Evolutionary conservation across 2,329 filamentous ascomycete genomes (phyloP), one percentile per base, ranked within the genome.

Genomic region (Aspergillus viridinutans): DNA sequence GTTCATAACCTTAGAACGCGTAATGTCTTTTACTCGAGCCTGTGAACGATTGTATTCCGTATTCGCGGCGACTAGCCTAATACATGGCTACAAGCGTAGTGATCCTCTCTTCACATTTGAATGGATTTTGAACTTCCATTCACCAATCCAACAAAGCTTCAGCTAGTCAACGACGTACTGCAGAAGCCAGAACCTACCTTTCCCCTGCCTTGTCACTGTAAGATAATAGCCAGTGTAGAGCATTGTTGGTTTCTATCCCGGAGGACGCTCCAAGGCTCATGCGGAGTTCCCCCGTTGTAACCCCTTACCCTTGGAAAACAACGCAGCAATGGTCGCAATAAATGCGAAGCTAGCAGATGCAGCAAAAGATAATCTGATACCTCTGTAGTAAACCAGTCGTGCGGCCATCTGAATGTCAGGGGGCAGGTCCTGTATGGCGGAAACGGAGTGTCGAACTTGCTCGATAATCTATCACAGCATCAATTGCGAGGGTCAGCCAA

Each of bases 361-460:
- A 0, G 77, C 74, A 66, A 87, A 87, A 0, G 82, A 81, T 53
- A 82, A 80, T 35, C 74, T 74, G 9, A 87, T 76, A 0, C 83
- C 84, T 14, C 82, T 77, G 53, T 86, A 86, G 62, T 87, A 87
- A 0, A 86, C 83, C 14, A 81, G 67, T 3, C 83, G 77, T 2
- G 81, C 84, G 26, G 78, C 77, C 23, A 82, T 76, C 62, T 86
- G 83, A 20, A 85, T 68, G 9, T 85, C 82, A 0, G 79, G 78
- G 1, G 83, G 83, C 0, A 87, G 75, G 9, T 76, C 69, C n/a
- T 76, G 74, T 12, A 87, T 76, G 1, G 79, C 79, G 2, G 81
- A 78, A 3, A 86, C 80, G 0, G 84, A 86, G 62, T 87, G 85
- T 10, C 84, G 77, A 54, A 88, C 85, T 54, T 83, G 78, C 28